Conservation (phyloP, 306 rosid genomes). For the Carpinus fangiana region DNA sequence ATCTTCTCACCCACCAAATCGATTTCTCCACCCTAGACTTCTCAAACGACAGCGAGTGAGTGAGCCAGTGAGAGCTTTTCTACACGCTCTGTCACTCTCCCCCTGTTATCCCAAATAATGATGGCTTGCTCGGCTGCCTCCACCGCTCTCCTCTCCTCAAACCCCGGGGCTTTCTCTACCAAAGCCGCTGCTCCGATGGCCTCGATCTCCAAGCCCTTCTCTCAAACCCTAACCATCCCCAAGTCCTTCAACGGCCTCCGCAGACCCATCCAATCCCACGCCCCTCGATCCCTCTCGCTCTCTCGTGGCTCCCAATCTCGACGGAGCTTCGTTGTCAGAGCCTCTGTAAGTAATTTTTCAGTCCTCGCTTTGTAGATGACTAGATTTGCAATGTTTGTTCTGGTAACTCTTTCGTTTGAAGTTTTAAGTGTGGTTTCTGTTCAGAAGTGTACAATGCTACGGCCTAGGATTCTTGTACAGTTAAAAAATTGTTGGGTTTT, state of each 20-base stretch:
- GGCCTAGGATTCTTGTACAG: too few species aligned
- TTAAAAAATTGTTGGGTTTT: too few species aligned
- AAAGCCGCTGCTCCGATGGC: conserved; percentile 35
- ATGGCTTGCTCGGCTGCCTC: conserved; percentile 68
- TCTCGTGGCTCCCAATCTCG: conserved; percentile 39
- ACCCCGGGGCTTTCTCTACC: conserved; percentile 56
- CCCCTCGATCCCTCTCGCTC: conserved; percentile 45
- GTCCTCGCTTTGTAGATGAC: too few species aligned
- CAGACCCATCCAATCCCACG: conserved; percentile 52
- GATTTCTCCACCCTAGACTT: conserved; percentile 15
- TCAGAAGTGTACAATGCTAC: too few species aligned
- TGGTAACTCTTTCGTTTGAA: too few species aligned
- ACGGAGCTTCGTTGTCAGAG: conserved; percentile 64
- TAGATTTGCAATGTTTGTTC: not conserved
- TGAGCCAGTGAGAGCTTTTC: not conserved
- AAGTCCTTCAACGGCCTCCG: conserved; percentile 66
- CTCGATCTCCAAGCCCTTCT: conserved; percentile 36
- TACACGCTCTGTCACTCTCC: conserved; percentile 39
- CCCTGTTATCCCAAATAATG: conserved; percentile 42
- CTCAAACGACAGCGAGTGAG: not conserved
- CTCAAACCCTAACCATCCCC: conserved; percentile 51
- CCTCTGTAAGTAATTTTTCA: conserved; percentile 46
- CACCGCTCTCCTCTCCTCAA: conserved; percentile 61
- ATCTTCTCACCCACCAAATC: not conserved
- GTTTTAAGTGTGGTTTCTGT: too few species aligned